A percentile compares a stretch with the other conserved stretches of the same genome.
phyloP scores from a whole-genome alignment of 2,329 filamentous ascomycete species.

The Aspergillus chevalieri region DNA sequence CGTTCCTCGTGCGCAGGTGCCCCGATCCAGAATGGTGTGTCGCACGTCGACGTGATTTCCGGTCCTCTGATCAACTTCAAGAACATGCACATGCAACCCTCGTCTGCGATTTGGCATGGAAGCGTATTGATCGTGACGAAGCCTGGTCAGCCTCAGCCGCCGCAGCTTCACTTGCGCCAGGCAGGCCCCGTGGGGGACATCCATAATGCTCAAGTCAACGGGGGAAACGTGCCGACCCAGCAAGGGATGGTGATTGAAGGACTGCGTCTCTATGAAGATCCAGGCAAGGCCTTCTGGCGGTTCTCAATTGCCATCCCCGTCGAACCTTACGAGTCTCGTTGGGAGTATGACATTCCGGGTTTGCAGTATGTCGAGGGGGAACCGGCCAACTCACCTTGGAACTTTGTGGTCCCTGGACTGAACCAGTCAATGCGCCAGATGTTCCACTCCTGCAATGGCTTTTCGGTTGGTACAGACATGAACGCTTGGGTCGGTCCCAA shows the following conservation, averaged over 20 bases:
- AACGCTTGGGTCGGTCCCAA: conserved; percentile 57
- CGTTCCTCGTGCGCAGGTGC: not conserved
- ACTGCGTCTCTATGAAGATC: conserved; percentile 56
- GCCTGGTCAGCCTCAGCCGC: conserved; percentile 59
- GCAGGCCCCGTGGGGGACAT: conserved; percentile 25
- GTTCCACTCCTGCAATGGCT: conserved; percentile 65
- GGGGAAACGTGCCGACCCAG: conserved; percentile 4
- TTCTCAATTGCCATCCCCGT: conserved; percentile 58
- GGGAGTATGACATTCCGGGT: conserved; percentile 69
- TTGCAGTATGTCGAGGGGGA: conserved; percentile 56
- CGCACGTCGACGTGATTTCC: conserved; percentile 37
- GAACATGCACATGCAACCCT: conserved; percentile 35
- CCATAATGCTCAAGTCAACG: conserved; percentile 8
- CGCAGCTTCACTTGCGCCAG: conserved; percentile 49
- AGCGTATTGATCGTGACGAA: conserved; percentile 78
- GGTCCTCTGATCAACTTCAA: conserved; percentile 46
- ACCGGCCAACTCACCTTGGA: conserved; percentile 48
- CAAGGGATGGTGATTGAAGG: conserved; percentile 36
- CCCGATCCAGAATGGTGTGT: conserved; percentile 6
- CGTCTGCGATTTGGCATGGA: conserved; percentile 61
- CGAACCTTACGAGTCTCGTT: conserved; percentile 66
- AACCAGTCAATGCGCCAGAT: conserved; percentile 63
- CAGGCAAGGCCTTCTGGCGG: conserved; percentile 53
- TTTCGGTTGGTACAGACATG: conserved; percentile 60
- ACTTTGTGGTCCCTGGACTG: conserved; percentile 53